Conservation (phyloP, 371 early-diverging fungal species). For the Mortierella sp. region DNA sequence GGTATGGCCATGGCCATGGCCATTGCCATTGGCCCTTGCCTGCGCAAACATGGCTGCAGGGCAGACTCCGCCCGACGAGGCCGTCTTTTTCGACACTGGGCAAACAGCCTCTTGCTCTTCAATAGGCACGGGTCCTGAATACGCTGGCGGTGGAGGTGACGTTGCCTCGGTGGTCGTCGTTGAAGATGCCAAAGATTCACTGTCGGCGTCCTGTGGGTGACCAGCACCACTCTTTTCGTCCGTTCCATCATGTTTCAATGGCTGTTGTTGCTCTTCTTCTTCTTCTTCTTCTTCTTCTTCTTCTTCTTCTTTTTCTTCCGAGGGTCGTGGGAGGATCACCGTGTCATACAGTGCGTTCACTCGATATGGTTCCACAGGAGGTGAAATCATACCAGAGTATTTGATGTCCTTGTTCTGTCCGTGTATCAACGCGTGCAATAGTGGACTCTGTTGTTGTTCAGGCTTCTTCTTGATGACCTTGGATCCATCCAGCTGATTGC, state of each 20-base stretch:
- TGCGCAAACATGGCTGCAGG: constrained; percentile 52
- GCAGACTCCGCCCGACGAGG: constrained; percentile 40
- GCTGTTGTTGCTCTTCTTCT: too few relatives aligned
- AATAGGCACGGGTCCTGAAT: not conserved
- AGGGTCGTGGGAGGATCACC: not conserved
- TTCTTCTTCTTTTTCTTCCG: not conserved
- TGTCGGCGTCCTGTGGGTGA: not conserved
- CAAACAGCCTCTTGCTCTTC: constrained; percentile 24
- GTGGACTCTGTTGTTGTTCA: not conserved
- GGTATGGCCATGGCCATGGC: too few relatives aligned
- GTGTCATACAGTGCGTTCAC: constrained; percentile 21
- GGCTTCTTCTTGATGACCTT: constrained; percentile 23
- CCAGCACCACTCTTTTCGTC: not conserved
- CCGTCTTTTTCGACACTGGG: constrained; percentile 46
- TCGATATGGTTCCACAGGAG: constrained; percentile 21
- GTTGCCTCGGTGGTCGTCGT: not conserved
- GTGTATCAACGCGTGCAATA: constrained; percentile 5
- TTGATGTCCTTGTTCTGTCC: not conserved
- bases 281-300: too few relatives aligned
- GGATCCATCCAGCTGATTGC: too few relatives aligned
- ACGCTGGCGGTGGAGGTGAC: not conserved
- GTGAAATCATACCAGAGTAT: not conserved
- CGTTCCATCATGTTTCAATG: not conserved
- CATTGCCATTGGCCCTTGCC: too few relatives aligned
- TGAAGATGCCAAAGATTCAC: not conserved